Evolutionary conservation across 2,329 filamentous ascomycete genomes (phyloP), one percentile per base, ranked within the genome.

Genomic region (Juglanconis oblonga): DNA sequence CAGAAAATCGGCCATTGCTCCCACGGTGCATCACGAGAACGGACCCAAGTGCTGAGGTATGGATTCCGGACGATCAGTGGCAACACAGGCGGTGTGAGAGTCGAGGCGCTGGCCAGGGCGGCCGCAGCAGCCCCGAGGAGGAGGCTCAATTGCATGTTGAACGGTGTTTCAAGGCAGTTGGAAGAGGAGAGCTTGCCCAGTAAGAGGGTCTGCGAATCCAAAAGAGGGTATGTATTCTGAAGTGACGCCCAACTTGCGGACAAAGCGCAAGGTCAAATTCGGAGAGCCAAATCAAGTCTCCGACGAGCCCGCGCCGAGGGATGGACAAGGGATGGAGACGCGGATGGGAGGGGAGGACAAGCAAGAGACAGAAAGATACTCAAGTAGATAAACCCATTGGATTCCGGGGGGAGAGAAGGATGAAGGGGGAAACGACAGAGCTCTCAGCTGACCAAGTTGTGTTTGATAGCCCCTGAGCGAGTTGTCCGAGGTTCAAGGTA

Each of bases 11-110:
- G 92, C 92, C 92, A 96, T 74, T 85, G 83, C 57, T 86, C 82
- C 91, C 91, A 96, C 2, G 92, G 92, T 50, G 81, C 81, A 58
- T 88, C 83, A 66, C 92, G 82, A 45, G 91, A 72, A 84, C 81
- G 52, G 59, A 91, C 70, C 84, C 84, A 87, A 38, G 82, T 79
- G 69, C 82, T 86, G 59, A 87, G 70, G 65, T 87, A 87, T 7
- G 84, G 84, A 65, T 83, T 86, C 47, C 84, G 79, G 32, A 87
- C 84, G 58, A 82, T 76, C 58, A 87, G 72, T 8, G 84, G 84
- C 45, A 87, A 67, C 7, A 85, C 82, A 3, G 82, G 80, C 6
- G 84, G 83, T 2, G 78, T 83, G 49, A 86, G 74, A 4, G 75
- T 80, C 36, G 82, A 85, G 51, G 80, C 81, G 65, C 75, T 66